A percentile compares a stretch with the other conserved stretches of the same genome.
Evolutionary conservation across 1,284 basidiomycete species (phyloP).

Genomic region (Rhodofomes roseus): DNA sequence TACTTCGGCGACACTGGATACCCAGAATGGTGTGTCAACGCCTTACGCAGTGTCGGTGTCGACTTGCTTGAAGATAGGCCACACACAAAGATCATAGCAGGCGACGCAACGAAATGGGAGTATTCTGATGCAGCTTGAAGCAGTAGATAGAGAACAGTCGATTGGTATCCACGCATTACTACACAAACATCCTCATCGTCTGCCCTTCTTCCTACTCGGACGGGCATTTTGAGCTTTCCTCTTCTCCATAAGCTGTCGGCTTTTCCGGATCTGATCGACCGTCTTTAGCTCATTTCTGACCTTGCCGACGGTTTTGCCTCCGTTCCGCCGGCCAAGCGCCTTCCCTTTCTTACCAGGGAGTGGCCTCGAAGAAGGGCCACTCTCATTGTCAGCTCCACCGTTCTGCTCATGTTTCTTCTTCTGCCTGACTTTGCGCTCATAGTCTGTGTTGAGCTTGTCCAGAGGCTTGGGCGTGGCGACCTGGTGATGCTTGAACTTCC

Average conservation of each 20-base stretch:
- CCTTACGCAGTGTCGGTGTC: slow-evolving; percentile 70
- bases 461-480: slow-evolving; percentile 62
- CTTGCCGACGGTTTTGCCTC: slow-evolving; percentile 54
- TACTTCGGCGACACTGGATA: slow-evolving; percentile 72
- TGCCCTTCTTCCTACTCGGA: slow-evolving; percentile 48
- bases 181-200: slow-evolving; percentile 31
- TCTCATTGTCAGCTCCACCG: slow-evolving; percentile 17
- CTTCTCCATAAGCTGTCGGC: slow-evolving; percentile 58
- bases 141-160: slow-evolving; percentile 1
- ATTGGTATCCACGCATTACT: not conserved
- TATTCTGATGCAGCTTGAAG: slow-evolving; percentile 21
- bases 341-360: slow-evolving; percentile 27
- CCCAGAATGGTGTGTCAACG: slow-evolving; percentile 82
- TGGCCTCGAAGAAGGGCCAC: slow-evolving; percentile 16
- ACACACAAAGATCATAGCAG: slow-evolving; percentile 46
- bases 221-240: slow-evolving; percentile 76
- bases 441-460: slow-evolving; percentile 63
- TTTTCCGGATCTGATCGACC: slow-evolving; percentile 80
- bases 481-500: slow-evolving; percentile 68
- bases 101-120: slow-evolving; percentile 73
- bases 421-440: slow-evolving; percentile 67
- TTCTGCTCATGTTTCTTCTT: slow-evolving; percentile 42
- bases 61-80: slow-evolving; percentile 58
- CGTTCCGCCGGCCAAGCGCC: slow-evolving; percentile 39
- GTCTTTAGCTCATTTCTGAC: slow-evolving; percentile 82